Base-by-base conservation (phyloP, 1,284 basidiomycete genomes). In the Moesziomyces parantarcticus region DNA sequence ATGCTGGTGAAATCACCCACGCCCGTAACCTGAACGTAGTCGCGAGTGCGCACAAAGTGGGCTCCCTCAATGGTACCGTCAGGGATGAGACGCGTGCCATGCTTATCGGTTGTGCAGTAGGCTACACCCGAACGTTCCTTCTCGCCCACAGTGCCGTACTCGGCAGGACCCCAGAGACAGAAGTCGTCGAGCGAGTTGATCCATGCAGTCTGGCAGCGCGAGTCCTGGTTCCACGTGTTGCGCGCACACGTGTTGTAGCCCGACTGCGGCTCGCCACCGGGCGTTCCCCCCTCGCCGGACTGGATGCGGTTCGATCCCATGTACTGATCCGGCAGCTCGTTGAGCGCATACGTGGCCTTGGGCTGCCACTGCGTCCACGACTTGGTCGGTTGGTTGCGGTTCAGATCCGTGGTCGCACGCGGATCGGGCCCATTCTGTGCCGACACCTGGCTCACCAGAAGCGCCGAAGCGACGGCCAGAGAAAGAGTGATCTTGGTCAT, bases 11-110 rank as follows among this genome's bases (percentile, higher is more conserved):
- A 77, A 26, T 78, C 67, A 36, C 76, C 79, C 13, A 61, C 54
- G 39, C 80, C 80, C 16, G 75, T 79, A 9, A 83, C 76, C 48
- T 82, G 81, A 18, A 82, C 79, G 51, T 81, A 83, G 50, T 77
- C 59, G 2, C 70, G 57, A 2, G 81, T 80, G 41, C 73, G 57
- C 10, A 83, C 71, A 66, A 81, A 83, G 70, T 83, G 81, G 3
- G 75, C 81, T 42, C 78, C 76, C 21, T 59, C 53, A 43, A 82
- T 62, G 18, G 75, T 81, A n/a, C 80, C 81, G 21, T 77, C 74
- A 2, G 81, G 81, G 47, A 83, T 83, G 4, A 82, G 58, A 22
- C 81, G 64, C 5, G 81, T 82, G 10, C 81, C 81, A 49, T 82
- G 79, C 20, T 66, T 74, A 21, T 72, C 57, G 29, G 76, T 83